These are phyloP conservation scores for Macadamia tetraphylla DNA, from an alignment of 164 flowering plant genomes.

Conservation along the genomic window DNA sequence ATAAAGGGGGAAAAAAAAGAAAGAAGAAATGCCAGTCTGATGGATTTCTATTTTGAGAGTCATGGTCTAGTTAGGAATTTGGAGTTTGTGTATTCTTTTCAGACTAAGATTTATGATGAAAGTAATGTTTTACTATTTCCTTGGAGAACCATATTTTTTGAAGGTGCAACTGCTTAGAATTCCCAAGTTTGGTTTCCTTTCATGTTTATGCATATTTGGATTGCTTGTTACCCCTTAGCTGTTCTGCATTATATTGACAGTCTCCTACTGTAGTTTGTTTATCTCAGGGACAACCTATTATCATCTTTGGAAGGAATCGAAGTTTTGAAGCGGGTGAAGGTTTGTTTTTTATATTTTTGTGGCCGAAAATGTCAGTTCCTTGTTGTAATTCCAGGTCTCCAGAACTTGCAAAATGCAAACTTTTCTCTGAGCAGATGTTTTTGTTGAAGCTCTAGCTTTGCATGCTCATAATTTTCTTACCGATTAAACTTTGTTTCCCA, in stretches of 20 bases:
- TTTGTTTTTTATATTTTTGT: slow-evolving; percentile 27
- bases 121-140: background rate
- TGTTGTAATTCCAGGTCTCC: no score
- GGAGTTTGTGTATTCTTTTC: no score
- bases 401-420: no score
- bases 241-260: background rate
- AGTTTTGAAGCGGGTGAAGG: slow-evolving; percentile 88
- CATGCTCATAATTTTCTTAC: slow-evolving; percentile 1
- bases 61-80: no score
- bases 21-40: no score
- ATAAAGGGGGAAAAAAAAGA: no score
- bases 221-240: background rate
- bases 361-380: no score
- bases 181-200: no score
- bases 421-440: no score
- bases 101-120: no score
- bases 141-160: background rate
- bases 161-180: no score
- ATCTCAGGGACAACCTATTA: slow-evolving; percentile 96
- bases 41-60: no score
- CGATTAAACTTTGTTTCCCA: slow-evolving; percentile 19
- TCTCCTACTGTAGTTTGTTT: slow-evolving; percentile 75
- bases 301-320: slow-evolving; percentile 90
- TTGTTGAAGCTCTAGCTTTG: background rate
- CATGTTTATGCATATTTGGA: background rate